A percentile compares a stretch with the other conserved stretches of the same genome.
Conservation (phyloP, 73 alveolate species). For the Tetrahymena thermophila region DNA sequence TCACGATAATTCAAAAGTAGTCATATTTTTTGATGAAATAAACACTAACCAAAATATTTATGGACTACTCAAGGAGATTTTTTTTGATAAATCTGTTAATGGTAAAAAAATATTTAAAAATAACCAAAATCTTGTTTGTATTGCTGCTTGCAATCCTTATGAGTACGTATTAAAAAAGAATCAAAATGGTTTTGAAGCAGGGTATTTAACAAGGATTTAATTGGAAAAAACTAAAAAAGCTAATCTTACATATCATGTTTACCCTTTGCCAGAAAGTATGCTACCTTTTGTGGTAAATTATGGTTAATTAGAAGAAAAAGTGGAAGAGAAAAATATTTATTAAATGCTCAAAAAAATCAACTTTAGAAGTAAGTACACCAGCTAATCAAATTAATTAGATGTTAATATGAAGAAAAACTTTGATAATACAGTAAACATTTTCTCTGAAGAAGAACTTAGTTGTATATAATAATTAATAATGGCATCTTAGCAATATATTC, state of each 20-base stretch:
- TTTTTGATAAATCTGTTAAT: not conserved
- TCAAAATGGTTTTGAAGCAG: not conserved
- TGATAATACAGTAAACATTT: not conserved
- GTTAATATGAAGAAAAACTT: too few species aligned
- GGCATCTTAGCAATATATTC: not conserved
- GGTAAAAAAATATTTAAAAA: not conserved
- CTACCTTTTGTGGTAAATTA: slow-evolving; percentile 47
- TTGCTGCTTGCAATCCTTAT: slow-evolving; percentile 71
- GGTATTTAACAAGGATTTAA: not conserved
- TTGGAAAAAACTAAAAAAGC: not conserved
- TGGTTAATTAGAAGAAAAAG: slow-evolving; percentile 38
- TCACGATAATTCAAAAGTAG: slow-evolving; percentile 23
- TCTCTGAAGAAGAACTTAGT: not conserved
- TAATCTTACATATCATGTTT: slow-evolving; percentile 34
- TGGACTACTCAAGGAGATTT: slow-evolving; percentile 40
- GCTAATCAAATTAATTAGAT: not conserved
- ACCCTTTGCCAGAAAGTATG: slow-evolving; percentile 58
- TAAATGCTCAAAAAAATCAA: slow-evolving; percentile 10
- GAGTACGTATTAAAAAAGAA: not conserved
- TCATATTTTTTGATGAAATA: slow-evolving; percentile 68
- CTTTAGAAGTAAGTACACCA: not conserved
- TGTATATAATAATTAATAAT: not conserved
- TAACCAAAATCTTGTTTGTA: not conserved
- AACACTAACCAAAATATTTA: slow-evolving; percentile 46
- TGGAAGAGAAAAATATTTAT: slow-evolving; percentile 45